Conservation (phyloP, 805 yeast species). For the Starmerella gropengiesseri region DNA sequence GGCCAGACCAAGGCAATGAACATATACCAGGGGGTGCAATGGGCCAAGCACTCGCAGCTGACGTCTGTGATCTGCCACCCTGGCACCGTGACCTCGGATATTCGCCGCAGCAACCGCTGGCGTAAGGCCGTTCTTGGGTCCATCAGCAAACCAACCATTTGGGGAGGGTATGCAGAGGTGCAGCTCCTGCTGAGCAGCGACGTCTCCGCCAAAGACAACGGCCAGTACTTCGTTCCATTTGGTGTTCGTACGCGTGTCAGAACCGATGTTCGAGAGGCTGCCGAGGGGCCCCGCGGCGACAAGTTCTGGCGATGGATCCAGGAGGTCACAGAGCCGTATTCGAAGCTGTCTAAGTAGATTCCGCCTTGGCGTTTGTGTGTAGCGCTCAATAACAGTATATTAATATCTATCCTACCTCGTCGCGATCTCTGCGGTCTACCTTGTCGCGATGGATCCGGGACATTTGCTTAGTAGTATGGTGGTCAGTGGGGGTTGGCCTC, state of each 20-base stretch:
- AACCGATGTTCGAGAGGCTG: slow-evolving; percentile 31
- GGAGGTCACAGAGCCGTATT: background rate
- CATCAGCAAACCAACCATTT: slow-evolving; percentile 23
- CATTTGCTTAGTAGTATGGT: too few species aligned
- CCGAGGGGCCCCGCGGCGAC: slow-evolving; percentile 30
- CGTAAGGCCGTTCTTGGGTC: slow-evolving; percentile 18
- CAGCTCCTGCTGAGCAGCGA: slow-evolving; percentile 34
- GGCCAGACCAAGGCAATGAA: slow-evolving; percentile 40
- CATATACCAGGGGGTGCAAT: slow-evolving; percentile 32
- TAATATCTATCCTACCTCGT: too few species aligned
- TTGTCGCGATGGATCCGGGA: too few species aligned
- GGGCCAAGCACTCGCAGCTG: slow-evolving; percentile 29
- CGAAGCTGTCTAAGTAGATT: too few species aligned
- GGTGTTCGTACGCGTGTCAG: slow-evolving; percentile 33
- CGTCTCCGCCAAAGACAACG: slow-evolving; percentile 29
- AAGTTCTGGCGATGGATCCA: slow-evolving; percentile 31
- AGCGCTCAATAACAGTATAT: too few species aligned
- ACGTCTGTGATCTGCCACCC: slow-evolving; percentile 35
- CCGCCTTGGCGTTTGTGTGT: too few species aligned
- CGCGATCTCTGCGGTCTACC: too few species aligned
- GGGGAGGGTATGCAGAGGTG: slow-evolving; percentile 39
- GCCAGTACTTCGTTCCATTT: slow-evolving; percentile 35
- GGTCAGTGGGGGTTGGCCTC: too few species aligned
- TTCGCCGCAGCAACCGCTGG: slow-evolving; percentile 28
- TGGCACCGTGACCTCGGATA: slow-evolving; percentile 33